Evolutionary conservation across 768 basidiomycete species (phyloP).

Genomic region (Boletus subparvulus): DNA sequence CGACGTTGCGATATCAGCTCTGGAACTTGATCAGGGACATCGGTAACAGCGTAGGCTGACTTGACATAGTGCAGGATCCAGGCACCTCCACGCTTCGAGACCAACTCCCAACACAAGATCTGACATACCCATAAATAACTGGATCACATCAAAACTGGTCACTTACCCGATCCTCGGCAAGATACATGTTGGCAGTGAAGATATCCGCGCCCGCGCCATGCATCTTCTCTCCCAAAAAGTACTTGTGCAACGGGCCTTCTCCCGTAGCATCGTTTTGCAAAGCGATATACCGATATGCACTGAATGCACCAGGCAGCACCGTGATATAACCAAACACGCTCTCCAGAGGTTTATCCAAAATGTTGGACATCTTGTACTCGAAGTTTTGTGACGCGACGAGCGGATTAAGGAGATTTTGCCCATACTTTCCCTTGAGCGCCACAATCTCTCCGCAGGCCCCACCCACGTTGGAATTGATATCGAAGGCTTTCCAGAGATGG

Average conservation of each 20-base stretch:
- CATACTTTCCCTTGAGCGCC: conserved; percentile 83
- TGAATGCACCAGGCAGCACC: conserved; percentile 90
- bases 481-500: conserved; percentile 93
- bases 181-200: conserved; percentile 95
- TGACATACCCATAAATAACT: conserved; percentile 29
- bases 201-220: conserved; percentile 86
- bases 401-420: conserved; percentile 78
- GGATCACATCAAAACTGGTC: background rate
- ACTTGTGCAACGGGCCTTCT: conserved; percentile 89
- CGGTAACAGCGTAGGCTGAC: conserved; percentile 87
- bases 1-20: conserved; percentile 94
- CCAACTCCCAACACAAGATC: conserved; percentile 97
- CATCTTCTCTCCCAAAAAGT: conserved; percentile 97
- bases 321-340: conserved; percentile 93
- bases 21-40: conserved; percentile 93
- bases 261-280: conserved; percentile 82
- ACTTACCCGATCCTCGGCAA: conserved; percentile 81
- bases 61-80: conserved; percentile 98
- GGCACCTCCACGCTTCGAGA: conserved; percentile 85
- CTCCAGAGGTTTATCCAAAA: conserved; percentile 89
- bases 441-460: conserved; percentile 98
- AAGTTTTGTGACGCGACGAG: conserved; percentile 91
- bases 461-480: conserved; percentile 86
- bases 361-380: conserved; percentile 93
- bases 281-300: conserved; percentile 88